Percentiles rank a stretch among this genome's conserved stretches.
These are phyloP conservation scores for Monilinia laxa DNA, from an alignment of 2,329 filamentous ascomycete genomes.

Conservation along the genomic window DNA sequence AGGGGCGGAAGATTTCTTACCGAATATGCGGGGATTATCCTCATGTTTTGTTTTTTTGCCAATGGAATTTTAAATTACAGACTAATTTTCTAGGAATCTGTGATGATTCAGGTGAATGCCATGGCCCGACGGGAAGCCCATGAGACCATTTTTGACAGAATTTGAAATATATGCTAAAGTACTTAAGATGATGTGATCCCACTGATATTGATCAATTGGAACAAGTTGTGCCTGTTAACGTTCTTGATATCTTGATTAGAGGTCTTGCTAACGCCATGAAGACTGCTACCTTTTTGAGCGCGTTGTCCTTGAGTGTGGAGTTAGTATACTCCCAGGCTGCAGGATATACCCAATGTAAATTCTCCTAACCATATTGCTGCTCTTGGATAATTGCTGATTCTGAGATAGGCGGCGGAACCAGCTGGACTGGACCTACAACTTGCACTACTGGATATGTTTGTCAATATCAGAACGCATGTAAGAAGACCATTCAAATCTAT, in stretches of 20 bases:
- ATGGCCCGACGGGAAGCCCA: not conserved
- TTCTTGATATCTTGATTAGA: not conserved
- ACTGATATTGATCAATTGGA: not conserved
- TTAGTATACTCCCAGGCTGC: conserved; percentile 20
- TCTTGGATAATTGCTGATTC: conserved; percentile 7
- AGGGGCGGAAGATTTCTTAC: conserved; percentile 13
- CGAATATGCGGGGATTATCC: not conserved
- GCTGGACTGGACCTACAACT: conserved; percentile 18
- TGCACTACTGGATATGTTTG: conserved; percentile 22
- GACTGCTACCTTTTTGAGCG: conserved; percentile 1
- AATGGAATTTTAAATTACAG: conserved; percentile 3
- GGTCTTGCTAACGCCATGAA: conserved; percentile 14
- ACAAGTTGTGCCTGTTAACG: conserved; percentile 1
- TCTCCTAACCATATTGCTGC: not conserved
- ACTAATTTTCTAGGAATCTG: not conserved
- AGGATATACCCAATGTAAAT: conserved; percentile 22
- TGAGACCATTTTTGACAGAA: not conserved
- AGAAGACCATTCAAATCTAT: not conserved
- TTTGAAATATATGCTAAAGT: not conserved
- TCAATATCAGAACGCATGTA: conserved; percentile 21
- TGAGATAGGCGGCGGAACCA: conserved; percentile 13
- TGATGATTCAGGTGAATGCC: not conserved
- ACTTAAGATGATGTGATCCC: conserved; percentile 10
- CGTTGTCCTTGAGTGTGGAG: conserved; percentile 18
- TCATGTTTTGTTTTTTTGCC: not conserved